A percentile compares a stretch with the other conserved stretches of the same genome.
Conservation (phyloP, 768 basidiomycete genomes). For the Holtermannia corniformis region DNA sequence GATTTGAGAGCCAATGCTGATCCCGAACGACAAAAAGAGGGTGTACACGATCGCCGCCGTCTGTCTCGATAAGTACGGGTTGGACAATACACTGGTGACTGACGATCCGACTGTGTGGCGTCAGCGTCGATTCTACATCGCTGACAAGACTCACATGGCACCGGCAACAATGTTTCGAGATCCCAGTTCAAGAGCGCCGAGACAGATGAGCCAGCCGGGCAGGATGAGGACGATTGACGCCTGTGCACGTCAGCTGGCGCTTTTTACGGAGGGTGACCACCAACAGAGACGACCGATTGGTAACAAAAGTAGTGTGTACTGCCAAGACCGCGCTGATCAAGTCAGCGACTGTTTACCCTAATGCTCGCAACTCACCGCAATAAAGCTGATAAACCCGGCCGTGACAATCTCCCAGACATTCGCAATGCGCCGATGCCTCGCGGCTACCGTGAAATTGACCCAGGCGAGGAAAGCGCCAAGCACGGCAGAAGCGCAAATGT, state of each 20-base stretch:
- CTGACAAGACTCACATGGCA: conserved; percentile 21
- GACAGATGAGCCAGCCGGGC: conserved; percentile 32
- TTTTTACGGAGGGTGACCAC: not conserved
- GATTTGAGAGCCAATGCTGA: conserved; percentile 27
- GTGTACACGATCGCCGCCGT: conserved; percentile 32
- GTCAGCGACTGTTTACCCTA: conserved; percentile 3
- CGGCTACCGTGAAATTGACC: conserved; percentile 21
- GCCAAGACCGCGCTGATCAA: conserved; percentile 1
- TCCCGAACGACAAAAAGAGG: conserved; percentile 27
- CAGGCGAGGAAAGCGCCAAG: conserved; percentile 21
- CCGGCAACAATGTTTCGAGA: conserved; percentile 30
- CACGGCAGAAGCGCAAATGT: conserved; percentile 25
- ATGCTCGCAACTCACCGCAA: conserved; percentile 18
- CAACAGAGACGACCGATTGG: conserved; percentile 23
- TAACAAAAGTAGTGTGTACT: conserved; percentile 23
- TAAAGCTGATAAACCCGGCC: conserved; percentile 27
- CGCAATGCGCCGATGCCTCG: conserved; percentile 17
- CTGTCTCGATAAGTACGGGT: not conserved
- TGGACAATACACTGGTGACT: not conserved
- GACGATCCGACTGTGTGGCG: too few species aligned
- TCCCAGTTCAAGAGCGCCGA: conserved; percentile 29
- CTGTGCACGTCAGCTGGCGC: not conserved
- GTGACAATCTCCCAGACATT: conserved; percentile 32
- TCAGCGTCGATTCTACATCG: not conserved
- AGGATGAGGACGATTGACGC: conserved; percentile 28